Conservation (phyloP, 2,329 filamentous ascomycete species). For the Kalaharituber pfeilii region DNA sequence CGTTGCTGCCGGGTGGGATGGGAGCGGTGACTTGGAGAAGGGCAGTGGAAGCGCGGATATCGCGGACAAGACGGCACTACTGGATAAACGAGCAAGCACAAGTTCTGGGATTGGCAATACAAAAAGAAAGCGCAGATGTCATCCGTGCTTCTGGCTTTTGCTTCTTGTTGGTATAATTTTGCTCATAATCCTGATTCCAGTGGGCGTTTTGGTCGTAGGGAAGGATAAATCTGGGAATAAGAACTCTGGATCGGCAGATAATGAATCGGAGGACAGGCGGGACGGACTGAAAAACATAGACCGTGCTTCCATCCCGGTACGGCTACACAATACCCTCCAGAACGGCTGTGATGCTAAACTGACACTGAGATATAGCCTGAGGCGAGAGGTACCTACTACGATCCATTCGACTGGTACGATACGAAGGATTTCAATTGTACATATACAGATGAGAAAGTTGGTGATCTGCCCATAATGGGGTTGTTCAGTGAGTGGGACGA, state of each 20-base stretch:
- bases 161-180: constrained; percentile 23
- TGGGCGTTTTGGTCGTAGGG: constrained; percentile 30
- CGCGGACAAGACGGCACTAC: neutral
- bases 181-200: constrained; percentile 33
- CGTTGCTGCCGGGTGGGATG: neutral
- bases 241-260: constrained; percentile 10
- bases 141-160: constrained; percentile 14
- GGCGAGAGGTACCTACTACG: constrained; percentile 50
- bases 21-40: neutral
- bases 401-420: constrained; percentile 83
- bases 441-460: constrained; percentile 70
- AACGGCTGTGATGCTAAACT: too few relatives aligned
- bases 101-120: neutral
- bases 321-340: too few relatives aligned
- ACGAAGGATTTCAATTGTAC: constrained; percentile 86
- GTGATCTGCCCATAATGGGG: constrained; percentile 80
- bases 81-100: neutral
- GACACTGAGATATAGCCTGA: too few relatives aligned
- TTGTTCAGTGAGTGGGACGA: constrained; percentile 77
- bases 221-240: constrained; percentile 28
- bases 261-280: constrained; percentile 19
- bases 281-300: neutral
- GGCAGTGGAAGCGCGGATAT: neutral
- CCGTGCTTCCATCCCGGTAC: neutral
- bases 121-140: neutral